phyloP scores from a whole-genome alignment of 2,329 filamentous ascomycete genomes.

The Epichloe glyceriae region DNA sequence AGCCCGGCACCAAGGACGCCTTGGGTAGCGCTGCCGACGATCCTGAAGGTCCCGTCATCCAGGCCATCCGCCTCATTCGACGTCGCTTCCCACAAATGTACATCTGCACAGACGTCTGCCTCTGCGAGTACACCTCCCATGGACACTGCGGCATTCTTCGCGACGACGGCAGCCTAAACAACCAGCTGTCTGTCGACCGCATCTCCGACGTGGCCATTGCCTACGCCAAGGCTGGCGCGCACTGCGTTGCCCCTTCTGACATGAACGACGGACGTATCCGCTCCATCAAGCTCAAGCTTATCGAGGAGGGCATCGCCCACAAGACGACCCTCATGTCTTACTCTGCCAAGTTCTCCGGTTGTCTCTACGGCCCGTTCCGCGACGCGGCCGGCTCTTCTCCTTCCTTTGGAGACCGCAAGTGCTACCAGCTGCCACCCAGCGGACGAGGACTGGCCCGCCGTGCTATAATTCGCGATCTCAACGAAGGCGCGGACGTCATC shows the following conservation, averaged over 20 bases:
- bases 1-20: slow-evolving; percentile 71
- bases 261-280: slow-evolving; percentile 98
- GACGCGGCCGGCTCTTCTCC: slow-evolving; percentile 87
- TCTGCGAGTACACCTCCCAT: slow-evolving; percentile 97
- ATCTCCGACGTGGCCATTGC: slow-evolving; percentile 96
- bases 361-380: slow-evolving; percentile 91
- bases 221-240: slow-evolving; percentile 88
- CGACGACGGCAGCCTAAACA: slow-evolving; percentile 87
- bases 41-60: slow-evolving; percentile 82
- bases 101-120: slow-evolving; percentile 84
- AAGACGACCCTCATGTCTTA: slow-evolving; percentile 93
- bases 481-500: slow-evolving; percentile 91
- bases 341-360: slow-evolving; percentile 93
- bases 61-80: slow-evolving; percentile 70
- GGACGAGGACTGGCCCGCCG: slow-evolving; percentile 83
- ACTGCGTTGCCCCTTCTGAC: slow-evolving; percentile 93
- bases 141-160: slow-evolving; percentile 94
- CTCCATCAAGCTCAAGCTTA: slow-evolving; percentile 94
- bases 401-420: slow-evolving; percentile 86
- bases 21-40: slow-evolving; percentile 89
- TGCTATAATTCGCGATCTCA: slow-evolving; percentile 80
- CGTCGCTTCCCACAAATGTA: slow-evolving; percentile 81
- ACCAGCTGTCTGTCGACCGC: slow-evolving; percentile 81
- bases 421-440: slow-evolving; percentile 91
- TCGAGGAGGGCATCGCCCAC: slow-evolving; percentile 87